Evolutionary conservation across 352 stramenopile species (phyloP), one percentile per base, ranked within the genome.

Genomic region (Pythium diclinum): DNA sequence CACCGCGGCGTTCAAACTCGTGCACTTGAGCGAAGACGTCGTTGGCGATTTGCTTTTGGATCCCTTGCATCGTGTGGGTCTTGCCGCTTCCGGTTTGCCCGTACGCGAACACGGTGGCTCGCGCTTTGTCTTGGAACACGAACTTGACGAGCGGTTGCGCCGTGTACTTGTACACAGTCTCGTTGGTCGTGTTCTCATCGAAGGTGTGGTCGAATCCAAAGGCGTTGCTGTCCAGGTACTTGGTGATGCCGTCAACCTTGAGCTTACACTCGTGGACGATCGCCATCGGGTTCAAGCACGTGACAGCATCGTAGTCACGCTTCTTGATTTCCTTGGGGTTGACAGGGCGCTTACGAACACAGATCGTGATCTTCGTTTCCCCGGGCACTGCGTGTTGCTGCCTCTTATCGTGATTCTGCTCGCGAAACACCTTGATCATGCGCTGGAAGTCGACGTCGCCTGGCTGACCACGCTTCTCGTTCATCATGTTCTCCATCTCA

Each of bases 221-320:
- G 0, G 91, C 85, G 36, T 96, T 98, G 73, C 97, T 98, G 73
- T 99, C 96, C 14, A 99, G 79, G 70, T 98, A 99, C 77, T 99
- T 99, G 51, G 91, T 98, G 63, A 99, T 99, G 30, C 97, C 97
- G 73, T 99, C 97, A 14, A 99, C 97, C 62, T 96, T 95, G 44
- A 99, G 79, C 74, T 99, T 99, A 67, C 96, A 98, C 65, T 98
- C 92, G 78, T 99, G 97, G 34, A 99, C 96, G 60, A 95, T 92
- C 32, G 86, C 83, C 66, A 91, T 91, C 9, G 96, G 96, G 73
- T 99, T 98, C 38, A 97, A 77, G 49, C 89, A 98, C 55, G 93
- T 98, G 0, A 99, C 87, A 6, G 94, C 92, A 78, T 99, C 96
- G 68, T 99, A 98, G 74, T 99, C 97, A 48, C 85, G 78, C 33